A percentile compares a stretch with the other conserved stretches of the same genome.
Evolutionary conservation across 768 basidiomycete genomes (phyloP).

Genomic region (Pleurotus tuber-regium): DNA sequence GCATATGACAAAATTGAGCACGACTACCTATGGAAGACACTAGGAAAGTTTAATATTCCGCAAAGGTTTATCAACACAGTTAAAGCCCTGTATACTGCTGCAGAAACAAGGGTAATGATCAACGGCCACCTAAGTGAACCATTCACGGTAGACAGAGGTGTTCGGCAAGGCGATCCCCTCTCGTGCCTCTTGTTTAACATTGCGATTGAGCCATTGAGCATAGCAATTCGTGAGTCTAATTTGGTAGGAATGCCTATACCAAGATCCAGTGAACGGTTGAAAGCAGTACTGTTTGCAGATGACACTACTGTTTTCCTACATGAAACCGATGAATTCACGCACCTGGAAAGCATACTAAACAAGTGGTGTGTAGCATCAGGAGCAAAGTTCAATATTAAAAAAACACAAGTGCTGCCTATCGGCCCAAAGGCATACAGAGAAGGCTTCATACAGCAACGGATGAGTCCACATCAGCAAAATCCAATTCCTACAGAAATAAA

Average conservation of each 20-base stretch:
- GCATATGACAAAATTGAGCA: too few relatives aligned
- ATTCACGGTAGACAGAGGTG: slow-evolving; percentile 27
- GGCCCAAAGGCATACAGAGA: too few relatives aligned
- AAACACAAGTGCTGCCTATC: too few relatives aligned
- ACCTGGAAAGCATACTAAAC: too few relatives aligned
- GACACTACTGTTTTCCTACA: too few relatives aligned
- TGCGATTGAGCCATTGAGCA: slow-evolving; percentile 38
- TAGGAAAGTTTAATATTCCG: slow-evolving; percentile 31
- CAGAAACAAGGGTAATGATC: slow-evolving; percentile 28
- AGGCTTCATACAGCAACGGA: too few relatives aligned
- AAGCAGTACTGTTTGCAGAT: slow-evolving; percentile 36
- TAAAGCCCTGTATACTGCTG: slow-evolving; percentile 26
- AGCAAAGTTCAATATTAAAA: too few relatives aligned
- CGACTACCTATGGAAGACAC: too few relatives aligned
- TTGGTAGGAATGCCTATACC: slow-evolving; percentile 25
- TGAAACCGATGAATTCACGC: too few relatives aligned
- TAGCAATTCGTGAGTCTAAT: slow-evolving; percentile 25
- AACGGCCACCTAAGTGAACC: slow-evolving; percentile 26
- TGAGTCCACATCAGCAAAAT: too few relatives aligned
- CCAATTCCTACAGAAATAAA: too few relatives aligned
- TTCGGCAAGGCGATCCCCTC: slow-evolving; percentile 35
- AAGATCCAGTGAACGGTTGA: slow-evolving; percentile 17
- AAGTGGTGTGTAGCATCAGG: too few relatives aligned
- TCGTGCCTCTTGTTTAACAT: slow-evolving; percentile 37
- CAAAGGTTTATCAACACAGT: slow-evolving; percentile 24